phyloP scores from a whole-genome alignment of 2,329 filamentous ascomycete genomes.

The Penicillium sp. region DNA sequence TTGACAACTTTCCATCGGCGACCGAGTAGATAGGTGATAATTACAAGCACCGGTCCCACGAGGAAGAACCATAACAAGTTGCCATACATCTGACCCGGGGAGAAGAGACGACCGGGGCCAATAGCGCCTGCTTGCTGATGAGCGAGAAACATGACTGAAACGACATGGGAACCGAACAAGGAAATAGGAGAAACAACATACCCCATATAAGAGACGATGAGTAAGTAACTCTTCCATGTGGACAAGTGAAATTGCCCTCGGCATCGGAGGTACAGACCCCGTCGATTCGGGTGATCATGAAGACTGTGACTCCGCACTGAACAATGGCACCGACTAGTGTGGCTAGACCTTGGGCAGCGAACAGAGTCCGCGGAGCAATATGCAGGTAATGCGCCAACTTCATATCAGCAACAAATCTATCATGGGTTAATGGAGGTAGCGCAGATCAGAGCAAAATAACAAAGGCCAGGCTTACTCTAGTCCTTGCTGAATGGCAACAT shows the following conservation, averaged over 20 bases:
- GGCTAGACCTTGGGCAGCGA: conserved; percentile 52
- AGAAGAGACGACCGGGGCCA: conserved; percentile 67
- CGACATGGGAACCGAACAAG: background rate
- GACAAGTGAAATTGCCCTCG: conserved; percentile 60
- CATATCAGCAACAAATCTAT: conserved; percentile 63
- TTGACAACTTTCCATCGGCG: conserved; percentile 60
- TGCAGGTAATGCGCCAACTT: conserved; percentile 57
- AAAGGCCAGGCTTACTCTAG: conserved; percentile 40
- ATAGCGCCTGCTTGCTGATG: conserved; percentile 49
- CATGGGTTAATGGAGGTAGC: background rate
- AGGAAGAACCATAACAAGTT: conserved; percentile 70
- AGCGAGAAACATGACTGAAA: background rate
- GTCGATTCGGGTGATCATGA: conserved; percentile 48
- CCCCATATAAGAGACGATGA: conserved; percentile 71
- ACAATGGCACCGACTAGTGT: conserved; percentile 50
- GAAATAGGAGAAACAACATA: conserved; percentile 10
- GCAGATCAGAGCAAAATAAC: background rate
- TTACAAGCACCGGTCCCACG: conserved; percentile 60
- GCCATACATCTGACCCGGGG: conserved; percentile 60
- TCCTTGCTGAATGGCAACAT: conserved; percentile 64
- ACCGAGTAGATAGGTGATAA: conserved; percentile 60
- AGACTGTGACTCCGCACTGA: conserved; percentile 51
- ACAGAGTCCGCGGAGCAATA: conserved; percentile 50
- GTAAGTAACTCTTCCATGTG: conserved; percentile 59
- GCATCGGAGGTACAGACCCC: conserved; percentile 55